Conservation (phyloP, 441 rosid species). For the Gossypium schwendimanii region DNA sequence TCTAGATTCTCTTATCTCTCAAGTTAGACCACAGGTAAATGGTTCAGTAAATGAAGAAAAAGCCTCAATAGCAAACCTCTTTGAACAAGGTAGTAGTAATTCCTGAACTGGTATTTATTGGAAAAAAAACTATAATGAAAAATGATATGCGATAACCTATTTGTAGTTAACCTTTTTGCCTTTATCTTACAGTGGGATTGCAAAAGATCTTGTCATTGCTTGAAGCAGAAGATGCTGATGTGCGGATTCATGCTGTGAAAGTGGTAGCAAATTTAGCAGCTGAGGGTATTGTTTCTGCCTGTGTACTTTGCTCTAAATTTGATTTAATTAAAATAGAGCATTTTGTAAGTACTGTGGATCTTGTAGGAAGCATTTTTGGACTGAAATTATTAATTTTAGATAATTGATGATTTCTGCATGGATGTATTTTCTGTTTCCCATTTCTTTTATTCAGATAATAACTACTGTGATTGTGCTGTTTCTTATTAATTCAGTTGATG, state of each 20-base stretch:
- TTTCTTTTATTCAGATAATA: neutral
- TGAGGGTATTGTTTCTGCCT: conserved; percentile 58
- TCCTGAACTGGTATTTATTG: conserved; percentile 11
- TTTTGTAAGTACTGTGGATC: neutral
- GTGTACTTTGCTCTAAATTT: conserved; percentile 2
- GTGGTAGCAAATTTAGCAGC: conserved; percentile 99
- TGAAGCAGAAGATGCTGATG: conserved; percentile 95
- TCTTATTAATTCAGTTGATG: neutral
- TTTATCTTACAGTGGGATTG: conserved; percentile 63
- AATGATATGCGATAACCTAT: neutral
- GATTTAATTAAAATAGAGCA: neutral
- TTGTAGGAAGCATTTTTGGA: neutral
- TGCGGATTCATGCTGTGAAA: conserved; percentile 93
- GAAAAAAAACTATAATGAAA: neutral
- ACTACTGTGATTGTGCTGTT: neutral
- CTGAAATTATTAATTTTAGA: neutral
- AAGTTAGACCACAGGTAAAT: conserved; percentile 46
- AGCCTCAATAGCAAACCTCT: conserved; percentile 79
- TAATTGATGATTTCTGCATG: neutral
- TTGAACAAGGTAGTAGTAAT: conserved; percentile 71
- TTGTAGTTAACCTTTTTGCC: neutral
- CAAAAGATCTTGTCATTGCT: conserved; percentile 91
- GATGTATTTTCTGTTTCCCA: neutral
- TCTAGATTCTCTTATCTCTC: conserved; percentile 50
- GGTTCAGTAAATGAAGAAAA: conserved; percentile 68